Conservation (phyloP, 2,329 filamentous ascomycete genomes). For the Alternaria longipes region DNA sequence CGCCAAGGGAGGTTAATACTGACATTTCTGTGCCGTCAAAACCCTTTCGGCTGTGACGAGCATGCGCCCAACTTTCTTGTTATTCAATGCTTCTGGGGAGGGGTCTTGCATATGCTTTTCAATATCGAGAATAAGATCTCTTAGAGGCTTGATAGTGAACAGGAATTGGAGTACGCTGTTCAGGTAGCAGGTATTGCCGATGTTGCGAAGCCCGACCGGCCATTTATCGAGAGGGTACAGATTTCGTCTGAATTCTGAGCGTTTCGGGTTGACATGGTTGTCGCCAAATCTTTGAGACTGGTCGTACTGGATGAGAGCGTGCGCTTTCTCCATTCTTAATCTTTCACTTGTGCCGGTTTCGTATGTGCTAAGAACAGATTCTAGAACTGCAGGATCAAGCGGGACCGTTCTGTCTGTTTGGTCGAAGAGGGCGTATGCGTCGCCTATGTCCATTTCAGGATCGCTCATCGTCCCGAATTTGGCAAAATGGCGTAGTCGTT, state of each 20-base stretch:
- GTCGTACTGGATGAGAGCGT: conserved; percentile 55
- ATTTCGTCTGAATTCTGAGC: conserved; percentile 29
- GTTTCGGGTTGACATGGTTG: conserved; percentile 16
- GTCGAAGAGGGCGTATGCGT: conserved; percentile 52
- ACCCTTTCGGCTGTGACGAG: conserved; percentile 68
- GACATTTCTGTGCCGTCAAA: conserved; percentile 75
- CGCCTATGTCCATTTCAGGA: conserved; percentile 62
- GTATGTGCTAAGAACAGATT: conserved; percentile 31
- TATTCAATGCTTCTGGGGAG: conserved; percentile 68
- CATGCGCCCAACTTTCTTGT: conserved; percentile 79
- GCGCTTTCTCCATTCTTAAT: conserved; percentile 58
- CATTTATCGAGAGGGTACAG: conserved; percentile 59
- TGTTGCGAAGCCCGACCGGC: conserved; percentile 89
- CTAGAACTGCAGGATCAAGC: conserved; percentile 57
- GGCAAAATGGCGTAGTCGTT: conserved; percentile 62
- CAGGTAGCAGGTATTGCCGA: conserved; percentile 97
- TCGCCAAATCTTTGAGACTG: conserved; percentile 37
- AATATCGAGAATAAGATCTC: conserved; percentile 81
- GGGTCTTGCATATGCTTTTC: conserved; percentile 75
- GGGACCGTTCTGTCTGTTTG: conserved; percentile 62
- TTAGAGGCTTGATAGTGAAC: conserved; percentile 84
- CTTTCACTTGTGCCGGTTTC: conserved; percentile 59
- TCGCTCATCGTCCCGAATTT: conserved; percentile 60
- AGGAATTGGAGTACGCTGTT: conserved; percentile 97
- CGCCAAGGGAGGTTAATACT: conserved; percentile 57